These are phyloP conservation scores for Hypomontagnella monticulosa DNA, from an alignment of 495 filamentous ascomycete species.

Conservation along the genomic window DNA sequence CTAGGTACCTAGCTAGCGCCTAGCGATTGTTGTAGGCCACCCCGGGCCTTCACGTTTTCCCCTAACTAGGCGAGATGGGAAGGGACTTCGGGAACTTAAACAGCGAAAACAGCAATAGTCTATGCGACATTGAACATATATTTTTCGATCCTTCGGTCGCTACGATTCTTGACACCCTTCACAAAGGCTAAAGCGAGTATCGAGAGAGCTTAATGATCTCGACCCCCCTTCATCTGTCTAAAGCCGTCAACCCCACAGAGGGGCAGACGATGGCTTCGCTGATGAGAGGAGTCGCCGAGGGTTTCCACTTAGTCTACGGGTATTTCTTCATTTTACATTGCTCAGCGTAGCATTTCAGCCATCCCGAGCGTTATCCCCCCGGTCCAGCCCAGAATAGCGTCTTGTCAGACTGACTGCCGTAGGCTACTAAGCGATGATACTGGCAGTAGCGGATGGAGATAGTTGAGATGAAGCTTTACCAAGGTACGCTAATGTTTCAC, in stretches of 20 bases:
- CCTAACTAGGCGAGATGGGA: too few relatives aligned
- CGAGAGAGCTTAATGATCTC: background rate
- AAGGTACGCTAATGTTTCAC: slow-evolving; percentile 36
- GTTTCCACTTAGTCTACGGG: slow-evolving; percentile 34
- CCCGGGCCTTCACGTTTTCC: too few relatives aligned
- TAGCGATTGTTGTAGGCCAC: too few relatives aligned
- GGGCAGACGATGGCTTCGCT: slow-evolving; percentile 26
- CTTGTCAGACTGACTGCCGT: background rate
- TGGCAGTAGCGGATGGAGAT: background rate
- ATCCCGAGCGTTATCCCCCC: slow-evolving; percentile 5
- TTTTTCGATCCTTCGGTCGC: slow-evolving; percentile 3
- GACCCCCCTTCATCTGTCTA: slow-evolving; percentile 10
- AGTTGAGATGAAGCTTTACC: background rate
- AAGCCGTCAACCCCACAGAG: slow-evolving; percentile 34
- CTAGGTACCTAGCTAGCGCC: background rate
- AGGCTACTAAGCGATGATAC: slow-evolving; percentile 12
- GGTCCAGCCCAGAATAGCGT: slow-evolving; percentile 28
- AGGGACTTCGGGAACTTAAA: too few relatives aligned
- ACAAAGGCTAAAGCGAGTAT: background rate
- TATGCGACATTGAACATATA: background rate
- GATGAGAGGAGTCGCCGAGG: slow-evolving; percentile 34
- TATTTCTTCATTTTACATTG: slow-evolving; percentile 22
- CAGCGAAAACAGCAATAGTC: background rate
- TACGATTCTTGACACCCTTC: slow-evolving; percentile 1
- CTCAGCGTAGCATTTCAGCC: slow-evolving; percentile 22